phyloP scores from a whole-genome alignment of 2,329 filamentous ascomycete species.

The Colletotrichum sp. region DNA sequence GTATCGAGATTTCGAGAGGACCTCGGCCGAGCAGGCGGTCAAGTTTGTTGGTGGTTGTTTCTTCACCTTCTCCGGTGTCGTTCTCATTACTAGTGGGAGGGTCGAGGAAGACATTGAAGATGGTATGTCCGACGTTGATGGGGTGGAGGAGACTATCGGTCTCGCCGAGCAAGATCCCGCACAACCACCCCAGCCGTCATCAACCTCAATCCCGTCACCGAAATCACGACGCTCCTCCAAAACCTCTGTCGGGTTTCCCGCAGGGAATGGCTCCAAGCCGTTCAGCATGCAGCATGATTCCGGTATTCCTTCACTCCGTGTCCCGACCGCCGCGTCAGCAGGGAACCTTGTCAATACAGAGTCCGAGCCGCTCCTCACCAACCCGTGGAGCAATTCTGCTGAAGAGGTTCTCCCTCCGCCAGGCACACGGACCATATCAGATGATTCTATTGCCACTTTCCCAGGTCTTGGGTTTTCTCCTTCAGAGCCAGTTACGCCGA shows the following conservation, averaged over 20 bases:
- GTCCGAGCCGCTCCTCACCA: constrained; percentile 44
- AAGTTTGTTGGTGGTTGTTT: constrained; percentile 93
- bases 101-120: constrained; percentile 63
- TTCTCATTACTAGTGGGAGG: constrained; percentile 90
- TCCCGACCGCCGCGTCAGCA: constrained; percentile 32
- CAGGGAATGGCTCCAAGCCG: constrained; percentile 40
- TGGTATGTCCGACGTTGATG: constrained; percentile 58
- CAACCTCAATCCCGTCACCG: constrained; percentile 25
- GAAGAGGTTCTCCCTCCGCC: constrained; percentile 35
- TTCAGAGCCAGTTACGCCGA: constrained; percentile 36
- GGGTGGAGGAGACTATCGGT: constrained; percentile 68
- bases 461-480: constrained; percentile 27
- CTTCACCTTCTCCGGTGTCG: constrained; percentile 95
- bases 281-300: constrained; percentile 39
- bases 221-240: constrained; percentile 54
- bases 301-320: constrained; percentile 40
- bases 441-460: constrained; percentile 37
- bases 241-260: constrained; percentile 48
- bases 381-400: constrained; percentile 47
- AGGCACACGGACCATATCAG: constrained; percentile 41
- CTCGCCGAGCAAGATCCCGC: constrained; percentile 59
- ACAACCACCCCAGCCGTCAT: constrained; percentile 40
- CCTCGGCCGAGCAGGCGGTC: constrained; percentile 71
- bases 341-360: constrained; percentile 39
- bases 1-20: constrained; percentile 93